Evolutionary conservation across 106 monocot genomes (phyloP).

Genomic region (Vanilla planifolia): DNA sequence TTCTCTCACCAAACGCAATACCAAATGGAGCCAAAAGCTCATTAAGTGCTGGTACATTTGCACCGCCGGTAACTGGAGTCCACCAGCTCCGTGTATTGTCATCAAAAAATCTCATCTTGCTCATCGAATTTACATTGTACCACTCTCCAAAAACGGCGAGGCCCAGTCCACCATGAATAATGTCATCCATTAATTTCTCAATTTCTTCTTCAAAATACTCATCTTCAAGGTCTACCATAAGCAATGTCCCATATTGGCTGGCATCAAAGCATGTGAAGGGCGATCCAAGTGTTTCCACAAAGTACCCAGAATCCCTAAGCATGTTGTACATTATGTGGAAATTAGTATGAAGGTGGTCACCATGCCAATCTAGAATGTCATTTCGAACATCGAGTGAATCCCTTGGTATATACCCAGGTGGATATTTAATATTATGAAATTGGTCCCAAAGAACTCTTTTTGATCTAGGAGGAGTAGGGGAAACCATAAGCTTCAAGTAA

Average conservation of each 20-base stretch:
- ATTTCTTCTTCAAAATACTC: slow-evolving; percentile 95
- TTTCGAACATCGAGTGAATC: slow-evolving; percentile 97
- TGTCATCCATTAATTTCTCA: slow-evolving; percentile 82
- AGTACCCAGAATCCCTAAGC: slow-evolving; percentile 85
- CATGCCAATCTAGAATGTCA: slow-evolving; percentile 99
- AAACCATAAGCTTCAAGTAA: slow-evolving; percentile 65
- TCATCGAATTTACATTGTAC: slow-evolving; percentile 95
- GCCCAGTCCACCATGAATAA: slow-evolving; percentile 63
- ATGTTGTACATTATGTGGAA: slow-evolving; percentile 95
- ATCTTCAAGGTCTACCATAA: slow-evolving; percentile 98
- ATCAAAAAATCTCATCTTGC: slow-evolving; percentile 98
- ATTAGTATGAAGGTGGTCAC: slow-evolving; percentile 97
- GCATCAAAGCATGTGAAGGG: slow-evolving; percentile 99
- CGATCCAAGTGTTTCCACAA: slow-evolving; percentile 87
- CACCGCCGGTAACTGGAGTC: slow-evolving; percentile 98
- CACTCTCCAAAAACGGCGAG: slow-evolving; percentile 88
- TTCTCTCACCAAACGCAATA: slow-evolving; percentile 89
- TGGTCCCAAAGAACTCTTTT: slow-evolving; percentile 92
- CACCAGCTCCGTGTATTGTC: slow-evolving; percentile 99
- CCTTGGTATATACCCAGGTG: slow-evolving; percentile 96
- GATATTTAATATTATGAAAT: slow-evolving; percentile 95
- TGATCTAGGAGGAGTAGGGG: slow-evolving; percentile 74
- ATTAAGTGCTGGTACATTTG: slow-evolving; percentile 95
- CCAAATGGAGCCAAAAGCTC: slow-evolving; percentile 87
- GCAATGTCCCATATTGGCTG: slow-evolving; percentile 71